A percentile compares a stretch with the other conserved stretches of the same genome.
Conservation (phyloP, 2,329 filamentous ascomycete genomes). For the Pezicula carpinea region DNA sequence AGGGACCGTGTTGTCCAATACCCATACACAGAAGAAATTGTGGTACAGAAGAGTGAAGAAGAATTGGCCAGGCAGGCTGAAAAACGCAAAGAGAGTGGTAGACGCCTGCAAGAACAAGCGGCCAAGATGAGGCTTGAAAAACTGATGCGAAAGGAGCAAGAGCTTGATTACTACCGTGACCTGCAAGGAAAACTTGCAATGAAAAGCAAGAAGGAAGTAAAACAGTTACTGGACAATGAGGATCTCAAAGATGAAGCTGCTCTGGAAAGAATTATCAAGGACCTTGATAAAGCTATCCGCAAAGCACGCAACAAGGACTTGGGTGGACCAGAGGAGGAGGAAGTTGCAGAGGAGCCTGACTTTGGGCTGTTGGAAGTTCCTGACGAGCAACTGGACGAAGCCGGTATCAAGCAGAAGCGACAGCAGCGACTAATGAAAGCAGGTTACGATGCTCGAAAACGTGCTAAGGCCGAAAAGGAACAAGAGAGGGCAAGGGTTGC, state of each 20-base stretch:
- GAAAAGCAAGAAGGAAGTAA: conserved; percentile 86
- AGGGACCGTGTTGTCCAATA: conserved; percentile 87
- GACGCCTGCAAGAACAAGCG: conserved; percentile 88
- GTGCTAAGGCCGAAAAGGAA: conserved; percentile 96
- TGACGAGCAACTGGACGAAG: conserved; percentile 90
- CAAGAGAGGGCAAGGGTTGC: conserved; percentile 79
- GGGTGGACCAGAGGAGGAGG: conserved; percentile 74
- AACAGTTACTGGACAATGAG: conserved; percentile 79
- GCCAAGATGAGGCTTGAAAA: conserved; percentile 97
- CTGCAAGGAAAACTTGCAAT: conserved; percentile 68
- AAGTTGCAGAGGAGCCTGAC: conserved; percentile 71
- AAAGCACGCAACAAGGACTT: conserved; percentile 92
- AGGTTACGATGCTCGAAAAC: conserved; percentile 84
- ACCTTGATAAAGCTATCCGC: conserved; percentile 85
- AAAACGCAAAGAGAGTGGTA: conserved; percentile 89
- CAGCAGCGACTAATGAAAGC: conserved; percentile 91
- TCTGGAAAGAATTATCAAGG: conserved; percentile 78
- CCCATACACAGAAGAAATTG: conserved; percentile 85
- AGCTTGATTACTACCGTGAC: conserved; percentile 88
- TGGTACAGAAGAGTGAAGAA: conserved; percentile 89
- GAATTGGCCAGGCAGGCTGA: conserved; percentile 87
- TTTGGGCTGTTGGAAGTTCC: conserved; percentile 87
- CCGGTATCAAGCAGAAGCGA: conserved; percentile 83
- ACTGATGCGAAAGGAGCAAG: conserved; percentile 90
- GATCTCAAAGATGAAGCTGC: conserved; percentile 89